phyloP scores from a whole-genome alignment of 306 rosid genomes.

The Cyamopsis tetragonoloba region DNA sequence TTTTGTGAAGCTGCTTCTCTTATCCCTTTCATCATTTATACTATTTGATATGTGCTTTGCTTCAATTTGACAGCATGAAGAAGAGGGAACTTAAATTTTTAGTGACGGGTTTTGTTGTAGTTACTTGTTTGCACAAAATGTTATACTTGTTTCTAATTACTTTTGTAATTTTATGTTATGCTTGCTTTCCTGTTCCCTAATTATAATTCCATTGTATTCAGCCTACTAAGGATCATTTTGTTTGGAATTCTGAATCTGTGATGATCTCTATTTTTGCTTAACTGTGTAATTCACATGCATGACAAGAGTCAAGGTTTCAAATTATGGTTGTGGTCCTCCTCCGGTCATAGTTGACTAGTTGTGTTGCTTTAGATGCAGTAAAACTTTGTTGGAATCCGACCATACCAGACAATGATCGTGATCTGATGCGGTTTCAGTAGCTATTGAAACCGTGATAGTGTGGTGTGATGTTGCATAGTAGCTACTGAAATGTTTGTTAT shows the following conservation, averaged over 20 bases:
- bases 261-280: background rate
- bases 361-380: too few species aligned
- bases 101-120: slow-evolving; percentile 12
- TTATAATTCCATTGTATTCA: slow-evolving; percentile 13
- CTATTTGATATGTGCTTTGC: background rate
- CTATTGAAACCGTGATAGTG: too few species aligned
- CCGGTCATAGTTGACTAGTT: too few species aligned
- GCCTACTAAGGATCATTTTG: background rate
- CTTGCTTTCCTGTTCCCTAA: background rate
- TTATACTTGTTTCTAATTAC: background rate
- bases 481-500: background rate
- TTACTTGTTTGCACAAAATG: slow-evolving; percentile 16
- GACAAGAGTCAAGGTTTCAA: too few species aligned
- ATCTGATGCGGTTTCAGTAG: too few species aligned
- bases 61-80: background rate
- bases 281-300: background rate
- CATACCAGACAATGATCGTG: too few species aligned
- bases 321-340: too few species aligned
- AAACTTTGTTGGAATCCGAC: too few species aligned
- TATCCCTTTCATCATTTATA: background rate
- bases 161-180: background rate
- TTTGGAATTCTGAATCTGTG: background rate
- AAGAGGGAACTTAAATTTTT: slow-evolving; percentile 9
- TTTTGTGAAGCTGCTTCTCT: background rate
- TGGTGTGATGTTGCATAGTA: too few species aligned